Conservation (phyloP, 352 stramenopile species). For the Globisporangium mamillatum region DNA sequence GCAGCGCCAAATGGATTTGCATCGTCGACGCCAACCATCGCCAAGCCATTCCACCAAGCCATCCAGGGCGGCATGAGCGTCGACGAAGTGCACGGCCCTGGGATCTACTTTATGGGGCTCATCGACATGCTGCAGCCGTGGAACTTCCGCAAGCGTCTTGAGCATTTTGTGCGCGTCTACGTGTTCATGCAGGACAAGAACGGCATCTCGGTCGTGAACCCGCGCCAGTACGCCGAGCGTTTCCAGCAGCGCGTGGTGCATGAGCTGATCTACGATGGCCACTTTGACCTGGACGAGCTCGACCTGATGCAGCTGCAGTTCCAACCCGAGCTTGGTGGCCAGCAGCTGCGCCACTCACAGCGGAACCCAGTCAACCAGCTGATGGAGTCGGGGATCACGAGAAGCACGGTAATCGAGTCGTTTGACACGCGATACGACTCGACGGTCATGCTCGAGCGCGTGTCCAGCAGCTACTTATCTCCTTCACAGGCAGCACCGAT, state of each 20-base stretch:
- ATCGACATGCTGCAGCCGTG: conserved; percentile 96
- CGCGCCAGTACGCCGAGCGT: conserved; percentile 66
- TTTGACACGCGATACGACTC: conserved; percentile 32
- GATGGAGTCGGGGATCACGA: conserved; percentile 39
- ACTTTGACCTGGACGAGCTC: conserved; percentile 30
- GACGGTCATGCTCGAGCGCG: conserved; percentile 21
- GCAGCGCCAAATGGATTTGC: neutral
- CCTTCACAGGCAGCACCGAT: conserved; percentile 13
- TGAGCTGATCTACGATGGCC: conserved; percentile 69
- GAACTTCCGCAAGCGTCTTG: conserved; percentile 90
- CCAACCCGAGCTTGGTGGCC: conserved; percentile 13
- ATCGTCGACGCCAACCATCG: conserved; percentile 20
- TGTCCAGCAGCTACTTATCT: conserved; percentile 18
- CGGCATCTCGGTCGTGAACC: conserved; percentile 73
- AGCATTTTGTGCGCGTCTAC: conserved; percentile 81
- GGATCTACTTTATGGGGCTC: conserved; percentile 93
- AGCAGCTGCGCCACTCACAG: conserved; percentile 18
- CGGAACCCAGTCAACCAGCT: conserved; percentile 30
- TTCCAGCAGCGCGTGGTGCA: conserved; percentile 75
- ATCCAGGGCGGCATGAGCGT: conserved; percentile 65
- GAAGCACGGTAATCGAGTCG: conserved; percentile 55
- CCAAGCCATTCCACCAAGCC: conserved; percentile 50
- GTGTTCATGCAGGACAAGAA: conserved; percentile 65
- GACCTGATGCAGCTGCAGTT: conserved; percentile 37
- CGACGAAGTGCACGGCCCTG: conserved; percentile 86